These are phyloP conservation scores for Scheffersomyces titani DNA, from an alignment of 1,139 yeast species.

Conservation along the genomic window DNA sequence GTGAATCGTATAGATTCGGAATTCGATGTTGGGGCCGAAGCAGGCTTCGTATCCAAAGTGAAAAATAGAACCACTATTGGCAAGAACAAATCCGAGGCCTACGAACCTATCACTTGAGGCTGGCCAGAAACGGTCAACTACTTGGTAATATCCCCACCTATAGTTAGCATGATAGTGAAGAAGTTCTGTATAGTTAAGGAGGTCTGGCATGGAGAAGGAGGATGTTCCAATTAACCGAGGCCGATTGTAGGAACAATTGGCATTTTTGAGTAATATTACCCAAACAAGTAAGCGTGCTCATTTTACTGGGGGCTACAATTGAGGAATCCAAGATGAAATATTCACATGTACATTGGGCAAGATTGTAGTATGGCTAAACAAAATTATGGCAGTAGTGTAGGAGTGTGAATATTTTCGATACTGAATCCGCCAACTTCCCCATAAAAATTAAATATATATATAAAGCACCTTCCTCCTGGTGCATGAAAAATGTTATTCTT, in stretches of 20 bases:
- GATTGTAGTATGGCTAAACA: not conserved
- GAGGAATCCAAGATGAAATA: not conserved
- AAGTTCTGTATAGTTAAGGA: not conserved
- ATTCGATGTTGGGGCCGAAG: too few relatives aligned
- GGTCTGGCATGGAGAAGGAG: not conserved
- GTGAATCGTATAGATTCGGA: not conserved
- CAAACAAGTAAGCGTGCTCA: not conserved
- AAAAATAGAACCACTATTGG: not conserved
- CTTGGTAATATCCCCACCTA: not conserved
- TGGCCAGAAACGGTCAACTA: not conserved
- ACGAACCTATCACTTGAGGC: not conserved
- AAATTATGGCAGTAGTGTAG: not conserved
- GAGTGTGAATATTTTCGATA: not conserved
- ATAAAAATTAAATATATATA: not conserved
- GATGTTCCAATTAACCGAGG: not conserved
- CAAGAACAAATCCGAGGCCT: not conserved
- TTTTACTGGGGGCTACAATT: not conserved
- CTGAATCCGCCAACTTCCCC: not conserved
- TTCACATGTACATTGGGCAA: not conserved
- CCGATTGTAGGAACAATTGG: not conserved
- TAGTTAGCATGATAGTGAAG: not conserved
- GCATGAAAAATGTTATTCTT: not conserved
- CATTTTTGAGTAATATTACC: not conserved
- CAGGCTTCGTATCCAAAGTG: not conserved
- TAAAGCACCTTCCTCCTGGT: not conserved